Evolutionary conservation across 495 filamentous ascomycete genomes (phyloP).

Genomic region (Trichoderma erinaceum): DNA sequence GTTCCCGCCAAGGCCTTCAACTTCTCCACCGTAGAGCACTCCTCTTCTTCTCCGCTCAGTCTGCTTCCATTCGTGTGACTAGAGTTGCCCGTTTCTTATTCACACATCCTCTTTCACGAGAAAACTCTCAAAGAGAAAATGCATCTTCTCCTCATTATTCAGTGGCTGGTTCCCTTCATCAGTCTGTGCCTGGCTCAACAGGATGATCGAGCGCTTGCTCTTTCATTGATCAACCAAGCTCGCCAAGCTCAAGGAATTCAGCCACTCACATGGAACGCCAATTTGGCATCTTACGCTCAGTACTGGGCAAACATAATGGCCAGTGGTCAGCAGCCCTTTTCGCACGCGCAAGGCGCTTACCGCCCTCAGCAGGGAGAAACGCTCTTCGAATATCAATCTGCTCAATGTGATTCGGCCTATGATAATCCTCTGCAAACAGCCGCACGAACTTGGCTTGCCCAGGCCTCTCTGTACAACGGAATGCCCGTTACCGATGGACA

Average conservation of each 20-base stretch:
- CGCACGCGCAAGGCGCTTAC: not conserved
- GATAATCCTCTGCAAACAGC: slow-evolving; percentile 3
- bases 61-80: not conserved
- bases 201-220: not conserved
- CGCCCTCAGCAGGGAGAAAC: slow-evolving; percentile 9
- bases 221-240: not conserved
- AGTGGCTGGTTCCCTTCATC: not conserved
- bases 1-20: not conserved
- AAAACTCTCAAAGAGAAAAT: not conserved
- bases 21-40: not conserved
- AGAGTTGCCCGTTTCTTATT: not conserved
- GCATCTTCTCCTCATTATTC: not conserved
- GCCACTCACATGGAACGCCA: not conserved
- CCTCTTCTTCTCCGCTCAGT: not conserved
- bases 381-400: not conserved
- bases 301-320: slow-evolving; percentile 10
- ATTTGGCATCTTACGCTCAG: slow-evolving; percentile 1
- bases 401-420: slow-evolving; percentile 1
- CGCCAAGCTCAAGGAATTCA: not conserved
- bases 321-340: slow-evolving; percentile 1
- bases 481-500: not conserved
- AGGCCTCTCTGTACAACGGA: not conserved
- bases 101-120: not conserved
- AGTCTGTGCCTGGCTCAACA: not conserved
- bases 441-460: slow-evolving; percentile 1